Base-by-base conservation (phyloP, 2,329 filamentous ascomycete species). In the Colletotrichum destructivum region DNA sequence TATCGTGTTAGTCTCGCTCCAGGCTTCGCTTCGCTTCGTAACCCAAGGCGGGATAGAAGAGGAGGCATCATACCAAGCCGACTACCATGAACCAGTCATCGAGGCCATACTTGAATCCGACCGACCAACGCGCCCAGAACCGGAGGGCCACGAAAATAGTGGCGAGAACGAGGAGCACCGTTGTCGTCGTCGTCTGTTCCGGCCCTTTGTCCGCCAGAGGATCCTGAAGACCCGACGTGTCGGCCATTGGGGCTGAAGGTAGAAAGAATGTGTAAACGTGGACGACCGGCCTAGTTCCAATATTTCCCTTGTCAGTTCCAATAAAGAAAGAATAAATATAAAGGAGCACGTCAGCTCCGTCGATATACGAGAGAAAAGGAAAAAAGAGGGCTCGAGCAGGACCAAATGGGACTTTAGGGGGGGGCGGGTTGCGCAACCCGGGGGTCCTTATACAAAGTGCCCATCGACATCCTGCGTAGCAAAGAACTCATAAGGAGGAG, bases 61-160 rank as follows among this genome's bases (percentile, higher is more conserved):
- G 35, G 35, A 38, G 35, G 8, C 2, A 38, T 38, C 68, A 11
- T 42, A 72, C 66, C 52, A 72, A 54, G 44, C 65, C 69, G 26
- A 60, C 54, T 18, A 71, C 59, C 46, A 71, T 71, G 69, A 69
- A 52, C 64, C 69, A 63, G 54, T 71, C 64, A 69, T 69, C 69
- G 54, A 63, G 59, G 35, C 64, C 65, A 40, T 63, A 71, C 52
- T 71, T 31, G 31, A 71, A 71, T 6, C 64, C 65, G 49, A 71
- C 54, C 26, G 52, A 40, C 69, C 49, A 71, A 54, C 69, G 51
- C 51, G 69, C 54, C 65, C 69, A 71, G 65, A 69, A 63, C 7
- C 69, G 59, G 5, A 71, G 42, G 18, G 51, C 69, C 21, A 71
- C 69, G 9, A 71, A 69, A 5, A 63, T 15, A 7, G 69, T 68